Conservation (phyloP, 371 early-diverging fungal species). For the Mucor irregularis region DNA sequence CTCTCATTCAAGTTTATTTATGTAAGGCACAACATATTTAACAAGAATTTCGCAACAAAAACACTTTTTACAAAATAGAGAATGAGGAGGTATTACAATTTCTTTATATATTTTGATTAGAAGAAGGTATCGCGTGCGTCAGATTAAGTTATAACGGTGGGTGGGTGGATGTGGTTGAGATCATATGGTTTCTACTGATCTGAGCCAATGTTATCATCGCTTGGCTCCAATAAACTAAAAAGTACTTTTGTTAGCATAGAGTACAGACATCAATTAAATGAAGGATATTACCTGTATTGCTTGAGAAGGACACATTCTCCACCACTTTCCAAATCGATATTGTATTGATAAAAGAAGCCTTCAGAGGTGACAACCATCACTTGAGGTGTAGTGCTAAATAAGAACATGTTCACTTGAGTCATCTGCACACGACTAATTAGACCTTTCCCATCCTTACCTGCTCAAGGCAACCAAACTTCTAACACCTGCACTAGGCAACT, state of each 20-base stretch:
- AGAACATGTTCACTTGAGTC: not conserved
- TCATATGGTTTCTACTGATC: conserved; percentile 8
- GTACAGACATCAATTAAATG: not conserved
- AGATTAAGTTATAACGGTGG: too few species aligned
- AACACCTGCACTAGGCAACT: conserved; percentile 80
- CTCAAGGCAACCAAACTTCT: conserved; percentile 83
- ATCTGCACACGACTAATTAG: not conserved
- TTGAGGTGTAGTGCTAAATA: conserved; percentile 68
- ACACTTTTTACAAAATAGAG: too few species aligned
- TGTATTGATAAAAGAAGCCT: conserved; percentile 90
- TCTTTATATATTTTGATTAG: too few species aligned
- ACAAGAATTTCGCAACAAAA: too few species aligned
- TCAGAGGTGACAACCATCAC: conserved; percentile 92
- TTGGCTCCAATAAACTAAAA: conserved; percentile 14
- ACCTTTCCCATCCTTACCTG: conserved; percentile 41
- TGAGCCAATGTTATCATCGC: conserved; percentile 9
- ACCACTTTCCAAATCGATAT: conserved; percentile 87
- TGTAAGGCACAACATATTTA: too few species aligned
- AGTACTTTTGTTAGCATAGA: not conserved
- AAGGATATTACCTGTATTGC: conserved; percentile 55
- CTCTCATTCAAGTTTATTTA: too few species aligned
- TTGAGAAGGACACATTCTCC: conserved; percentile 89
- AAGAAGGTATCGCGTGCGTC: too few species aligned
- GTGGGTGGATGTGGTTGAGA: too few species aligned
- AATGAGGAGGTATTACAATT: too few species aligned